Percentiles rank a stretch among this genome's conserved stretches.
These are phyloP conservation scores for Candida parachauliodes DNA, from an alignment of 805 yeast genomes.

Conservation along the genomic window DNA sequence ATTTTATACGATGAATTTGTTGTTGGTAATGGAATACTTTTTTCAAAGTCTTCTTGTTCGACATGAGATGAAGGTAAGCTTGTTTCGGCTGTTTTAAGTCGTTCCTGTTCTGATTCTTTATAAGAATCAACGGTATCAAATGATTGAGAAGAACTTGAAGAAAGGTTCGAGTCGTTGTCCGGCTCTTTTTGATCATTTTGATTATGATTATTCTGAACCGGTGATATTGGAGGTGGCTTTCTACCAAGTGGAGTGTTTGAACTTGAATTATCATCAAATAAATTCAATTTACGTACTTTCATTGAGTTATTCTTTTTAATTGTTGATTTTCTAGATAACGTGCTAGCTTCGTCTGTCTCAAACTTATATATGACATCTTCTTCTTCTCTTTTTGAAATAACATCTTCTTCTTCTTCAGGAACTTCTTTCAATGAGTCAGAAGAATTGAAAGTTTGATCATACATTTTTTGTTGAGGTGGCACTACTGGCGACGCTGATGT, in stretches of 20 bases:
- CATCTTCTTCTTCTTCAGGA: slow-evolving; percentile 33
- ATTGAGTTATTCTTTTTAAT: slow-evolving; percentile 38
- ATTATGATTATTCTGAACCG: slow-evolving; percentile 1
- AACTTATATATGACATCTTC: slow-evolving; percentile 27
- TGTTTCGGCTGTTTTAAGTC: background rate
- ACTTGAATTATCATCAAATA: slow-evolving; percentile 20
- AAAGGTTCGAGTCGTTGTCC: slow-evolving; percentile 9
- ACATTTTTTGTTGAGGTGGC: no score
- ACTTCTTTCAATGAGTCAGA: slow-evolving; percentile 33
- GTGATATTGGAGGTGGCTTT: slow-evolving; percentile 10
- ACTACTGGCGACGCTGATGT: background rate
- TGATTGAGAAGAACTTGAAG: slow-evolving; percentile 12
- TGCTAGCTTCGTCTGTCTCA: slow-evolving; percentile 25
- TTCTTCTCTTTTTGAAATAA: slow-evolving; percentile 1
- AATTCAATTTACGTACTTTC: slow-evolving; percentile 37
- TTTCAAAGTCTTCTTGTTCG: background rate
- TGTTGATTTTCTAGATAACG: slow-evolving; percentile 37
- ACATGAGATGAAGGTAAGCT: background rate
- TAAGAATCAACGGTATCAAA: slow-evolving; percentile 1
- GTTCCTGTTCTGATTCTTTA: background rate
- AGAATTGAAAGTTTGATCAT: slow-evolving; percentile 12
- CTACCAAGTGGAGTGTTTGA: background rate
- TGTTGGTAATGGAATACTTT: background rate
- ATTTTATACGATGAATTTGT: slow-evolving; percentile 3
- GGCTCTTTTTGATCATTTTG: slow-evolving; percentile 13